Evolutionary conservation across 2,329 filamentous ascomycete genomes (phyloP).

Genomic region (Curvularia verruculosa): DNA sequence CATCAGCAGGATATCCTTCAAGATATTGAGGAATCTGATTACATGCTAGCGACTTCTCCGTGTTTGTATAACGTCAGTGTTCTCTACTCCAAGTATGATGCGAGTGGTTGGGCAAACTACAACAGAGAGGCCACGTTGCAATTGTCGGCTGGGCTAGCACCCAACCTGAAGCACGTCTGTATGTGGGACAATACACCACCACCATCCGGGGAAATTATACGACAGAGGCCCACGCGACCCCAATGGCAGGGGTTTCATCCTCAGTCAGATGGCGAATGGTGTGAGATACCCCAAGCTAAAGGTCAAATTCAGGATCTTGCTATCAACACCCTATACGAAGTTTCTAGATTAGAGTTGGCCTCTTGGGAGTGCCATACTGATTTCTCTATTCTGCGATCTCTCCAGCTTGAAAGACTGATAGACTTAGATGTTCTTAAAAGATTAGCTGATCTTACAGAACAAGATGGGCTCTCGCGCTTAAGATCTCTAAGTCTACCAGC

Average conservation of each 20-base stretch:
- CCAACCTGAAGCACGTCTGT: neutral
- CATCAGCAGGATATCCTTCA: neutral
- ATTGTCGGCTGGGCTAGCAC: neutral
- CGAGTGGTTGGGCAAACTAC: neutral
- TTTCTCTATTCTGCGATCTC: neutral
- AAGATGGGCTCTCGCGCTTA: neutral
- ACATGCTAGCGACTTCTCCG: neutral
- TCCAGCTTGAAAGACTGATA: neutral
- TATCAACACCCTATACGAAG: neutral
- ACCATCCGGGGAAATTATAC: neutral
- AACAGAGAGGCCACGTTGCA: neutral
- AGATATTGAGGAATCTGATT: neutral
- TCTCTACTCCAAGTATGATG: constrained; percentile 1
- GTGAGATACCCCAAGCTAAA: neutral
- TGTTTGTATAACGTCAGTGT: neutral
- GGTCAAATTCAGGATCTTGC: neutral
- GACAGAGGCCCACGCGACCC: neutral
- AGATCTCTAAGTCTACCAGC: neutral
- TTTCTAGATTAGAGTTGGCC: neutral
- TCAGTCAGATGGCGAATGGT: neutral
- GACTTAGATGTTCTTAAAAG: neutral
- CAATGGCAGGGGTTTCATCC: neutral
- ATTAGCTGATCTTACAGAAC: neutral
- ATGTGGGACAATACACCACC: neutral
- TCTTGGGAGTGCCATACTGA: neutral